Percentiles rank a stretch among this genome's conserved stretches.
phyloP scores from a whole-genome alignment of 805 yeast species.

The Starmerella stigmatis region DNA sequence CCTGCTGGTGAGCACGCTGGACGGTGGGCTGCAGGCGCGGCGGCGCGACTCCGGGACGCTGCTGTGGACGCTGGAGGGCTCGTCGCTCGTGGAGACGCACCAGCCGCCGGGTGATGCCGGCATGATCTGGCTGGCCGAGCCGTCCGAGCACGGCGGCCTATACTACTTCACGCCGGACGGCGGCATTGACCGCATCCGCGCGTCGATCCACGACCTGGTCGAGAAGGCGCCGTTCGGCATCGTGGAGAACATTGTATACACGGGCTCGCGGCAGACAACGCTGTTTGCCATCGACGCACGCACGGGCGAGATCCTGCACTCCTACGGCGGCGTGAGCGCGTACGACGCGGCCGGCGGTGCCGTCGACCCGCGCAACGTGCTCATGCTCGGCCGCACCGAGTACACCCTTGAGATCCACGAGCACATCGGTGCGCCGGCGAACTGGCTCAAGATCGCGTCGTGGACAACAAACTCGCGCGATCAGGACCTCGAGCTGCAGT shows the following conservation, averaged over 20 bases:
- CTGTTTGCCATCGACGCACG: conserved; percentile 61
- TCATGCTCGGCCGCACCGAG: conserved; percentile 32
- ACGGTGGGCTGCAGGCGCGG: conserved; percentile 77
- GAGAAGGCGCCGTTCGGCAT: conserved; percentile 77
- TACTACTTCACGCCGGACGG: conserved; percentile 64
- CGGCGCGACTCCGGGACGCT: conserved; percentile 63
- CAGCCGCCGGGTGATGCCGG: conserved; percentile 6
- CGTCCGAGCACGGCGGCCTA: conserved; percentile 70
- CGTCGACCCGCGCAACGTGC: conserved; percentile 8
- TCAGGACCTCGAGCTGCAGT: conserved; percentile 39
- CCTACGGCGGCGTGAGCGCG: conserved; percentile 46
- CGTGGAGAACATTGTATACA: conserved; percentile 67
- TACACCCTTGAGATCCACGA: conserved; percentile 48
- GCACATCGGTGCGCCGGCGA: conserved; percentile 40
- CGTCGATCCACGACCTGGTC: conserved; percentile 66
- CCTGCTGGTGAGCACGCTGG: conserved; percentile 66
- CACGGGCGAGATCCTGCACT: conserved; percentile 62
- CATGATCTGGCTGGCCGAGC: conserved; percentile 73
- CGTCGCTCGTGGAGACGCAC: conserved; percentile 43
- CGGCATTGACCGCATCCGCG: conserved; percentile 75
- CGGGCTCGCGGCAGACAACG: conserved; percentile 71
- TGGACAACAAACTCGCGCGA: conserved; percentile 93
- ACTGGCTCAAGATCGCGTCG: conserved; percentile 77
- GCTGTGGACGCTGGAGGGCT: conserved; percentile 65
- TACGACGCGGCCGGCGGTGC: background rate